Evolutionary conservation across 805 yeast species (phyloP), one percentile per base, ranked within the genome.

Genomic region (Yarrowia deformans): DNA sequence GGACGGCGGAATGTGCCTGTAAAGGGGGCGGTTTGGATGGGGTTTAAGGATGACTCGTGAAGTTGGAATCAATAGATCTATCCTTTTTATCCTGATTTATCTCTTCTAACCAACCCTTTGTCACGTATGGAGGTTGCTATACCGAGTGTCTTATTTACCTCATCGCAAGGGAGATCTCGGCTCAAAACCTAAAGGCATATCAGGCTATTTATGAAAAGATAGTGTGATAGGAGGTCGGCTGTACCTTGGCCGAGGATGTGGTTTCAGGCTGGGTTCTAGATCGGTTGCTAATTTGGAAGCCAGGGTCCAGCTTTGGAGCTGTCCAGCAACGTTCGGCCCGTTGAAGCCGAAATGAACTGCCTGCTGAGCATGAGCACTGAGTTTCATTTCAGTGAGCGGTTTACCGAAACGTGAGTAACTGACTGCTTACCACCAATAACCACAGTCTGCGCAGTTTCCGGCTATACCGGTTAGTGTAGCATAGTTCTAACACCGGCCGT

Each of bases 181-280:
- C 34, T 2, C 23, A 9, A 9, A 54, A 54, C 60, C 45, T 19
- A 54, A 54, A 12, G 14, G 4, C 23, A 8, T 39, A 54, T 54
- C 60, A 54, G 35, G 34, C 46, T 54, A 37, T 39, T 18, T 49
- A 49, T 54, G 42, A 37, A 54, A 52, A 52, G 35, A 54, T 54
- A 54, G 60, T 39, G 34, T 39, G 45, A 39, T 39, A 37, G 23
- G 12, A 23, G 23, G 32, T 54, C 60, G 60, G 60, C 60, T 54
- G 45, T 23, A 54, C 45, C 45, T 54, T 54, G 60, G 14, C 60
- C 60, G 60, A 54, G 60, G 60, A 14, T 45, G 49, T 19, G 23
- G 32, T 19, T 12, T 19, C 29, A 23, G 29, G 49, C 2, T 45
- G 18, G 19, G 10, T 45, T 18, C 29, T 29, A 16, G 34, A 29